phyloP scores from a whole-genome alignment of 371 early-diverging fungal genomes.

The Mucor velutinosus region DNA sequence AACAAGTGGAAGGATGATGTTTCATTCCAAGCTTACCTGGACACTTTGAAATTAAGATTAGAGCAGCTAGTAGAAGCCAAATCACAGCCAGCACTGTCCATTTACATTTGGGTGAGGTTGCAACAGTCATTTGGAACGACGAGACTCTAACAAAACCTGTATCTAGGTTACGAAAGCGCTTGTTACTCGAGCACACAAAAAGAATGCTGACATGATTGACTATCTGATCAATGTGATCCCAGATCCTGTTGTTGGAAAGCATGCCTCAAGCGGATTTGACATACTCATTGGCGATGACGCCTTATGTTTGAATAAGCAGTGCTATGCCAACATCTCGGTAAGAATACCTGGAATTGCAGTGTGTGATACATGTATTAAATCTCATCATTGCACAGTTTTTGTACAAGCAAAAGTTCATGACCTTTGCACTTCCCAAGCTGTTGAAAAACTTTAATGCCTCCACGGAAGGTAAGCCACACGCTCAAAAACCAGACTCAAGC shows the following conservation, averaged over 20 bases:
- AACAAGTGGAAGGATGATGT: constrained; percentile 57
- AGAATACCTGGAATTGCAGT: neutral
- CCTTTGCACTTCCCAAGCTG: constrained; percentile 68
- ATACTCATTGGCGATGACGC: constrained; percentile 69
- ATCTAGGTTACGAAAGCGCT: constrained; percentile 68
- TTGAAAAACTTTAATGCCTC: constrained; percentile 59
- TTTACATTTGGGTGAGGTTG: constrained; percentile 37
- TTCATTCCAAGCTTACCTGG: constrained; percentile 2
- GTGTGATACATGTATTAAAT: neutral
- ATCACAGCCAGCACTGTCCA: constrained; percentile 20
- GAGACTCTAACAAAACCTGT: neutral
- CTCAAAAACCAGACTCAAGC: neutral
- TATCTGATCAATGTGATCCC: constrained; percentile 54
- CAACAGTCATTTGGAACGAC: neutral
- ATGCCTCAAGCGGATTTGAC: constrained; percentile 67
- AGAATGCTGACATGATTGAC: constrained; percentile 56
- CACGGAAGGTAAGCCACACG: constrained; percentile 6
- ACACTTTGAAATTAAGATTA: neutral
- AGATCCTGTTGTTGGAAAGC: constrained; percentile 42
- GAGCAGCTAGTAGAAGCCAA: constrained; percentile 1
- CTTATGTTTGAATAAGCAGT: constrained; percentile 67
- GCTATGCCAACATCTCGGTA: constrained; percentile 71
- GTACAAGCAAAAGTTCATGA: constrained; percentile 83
- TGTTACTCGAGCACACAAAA: constrained; percentile 47
- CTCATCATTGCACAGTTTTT: constrained; percentile 55